Evolutionary conservation across 176 grass and related monocot genomes (phyloP), one percentile per base, ranked within the genome.

Genomic region (Avena insularis): DNA sequence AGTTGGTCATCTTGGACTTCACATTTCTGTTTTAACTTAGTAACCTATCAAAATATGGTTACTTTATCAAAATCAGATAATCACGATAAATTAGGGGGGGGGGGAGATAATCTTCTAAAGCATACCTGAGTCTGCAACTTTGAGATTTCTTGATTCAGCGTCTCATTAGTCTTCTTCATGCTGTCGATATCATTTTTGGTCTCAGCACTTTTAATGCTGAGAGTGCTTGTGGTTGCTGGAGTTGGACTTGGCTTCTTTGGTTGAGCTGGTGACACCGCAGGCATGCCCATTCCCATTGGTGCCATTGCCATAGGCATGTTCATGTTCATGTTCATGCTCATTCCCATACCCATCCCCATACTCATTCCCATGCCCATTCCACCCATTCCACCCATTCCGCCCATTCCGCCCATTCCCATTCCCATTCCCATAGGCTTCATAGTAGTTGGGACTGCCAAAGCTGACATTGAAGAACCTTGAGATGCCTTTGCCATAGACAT

Each of bases 81-180:
- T 47, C 62, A 70, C 15, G 29, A 67, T 61, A 80, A 80, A 47
- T 43, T 23, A 15, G 16, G 65, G 33, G 33, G 3, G 40, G 38
- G 38, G 59, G 59, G 11, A 71, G 2, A 63, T 6, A 59, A 20
- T 77, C 9, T 77, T 86, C 50, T 75, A 21, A 20, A 50, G 80
- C 49, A 81, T 85, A 94, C 95, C 93, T 93, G 88, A 79, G 76
- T 57, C 86, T 98, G 93, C 65, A 98, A 82, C 71, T 93, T 91
- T 20, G 81, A 84, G 21, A 95, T 54, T 53, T 98, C 95, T 79
- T 95, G 85, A 82, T 93, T 90, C 67, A 95, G 78, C 54, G 66
- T 65, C 38, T 95, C 91, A 68, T 90, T 93, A 84, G 81, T 86
- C 72, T 73, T 92, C 77, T 89, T 95, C 78, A 93, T 79, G 90